Base-by-base conservation (phyloP, 345 rosid genomes). In the Trapa bicornis region DNA sequence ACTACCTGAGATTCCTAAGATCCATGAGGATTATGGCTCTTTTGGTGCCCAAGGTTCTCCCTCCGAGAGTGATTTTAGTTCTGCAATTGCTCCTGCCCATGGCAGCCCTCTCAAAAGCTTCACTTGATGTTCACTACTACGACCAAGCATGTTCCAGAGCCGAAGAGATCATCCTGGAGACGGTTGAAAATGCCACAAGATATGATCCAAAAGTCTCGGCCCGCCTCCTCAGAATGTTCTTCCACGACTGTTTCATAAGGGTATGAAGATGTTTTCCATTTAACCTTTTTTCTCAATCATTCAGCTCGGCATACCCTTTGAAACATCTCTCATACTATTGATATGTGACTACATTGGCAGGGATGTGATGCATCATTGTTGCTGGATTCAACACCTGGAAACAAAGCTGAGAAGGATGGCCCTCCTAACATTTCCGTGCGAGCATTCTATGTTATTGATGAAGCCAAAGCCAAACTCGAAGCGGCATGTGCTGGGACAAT, bases 211-310 rank as follows among this genome's bases (percentile, higher is more conserved):
- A 86, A 77, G 96, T 83, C 71, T 89, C 98, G 15, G 92, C 95
- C 77, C 89, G 92, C 29, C 74, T 89, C 37, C 89, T 92, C 2
- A 73, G 96, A 71, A 92, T 89, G 98, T 87, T 89, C 81, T 92
- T 92, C 70, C 98, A 89, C 65, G 98, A 92, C 64, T 92, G 94
- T 68, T 89, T 89, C 87, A 82, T 87, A 63, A 83, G 88, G 81
- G 98, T 92, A 78, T 47, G 66, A 9, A 17, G 1, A 48, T 4
- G 48, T 61, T 22, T 22, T 67, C 52, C 48, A 36, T 32, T 29
- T 37, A 64, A 1, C 42, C 29, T 22, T 22, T 22, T 22, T 22
- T 22, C 29, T 41, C 47, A 47, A 36, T 9, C 13, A 65, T 56
- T 62, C 38, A 56, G 5, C 37, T 3, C 36, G 1, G 12, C 2